Conservation (phyloP, 1,284 basidiomycete species). For the Serendipita sp. region DNA sequence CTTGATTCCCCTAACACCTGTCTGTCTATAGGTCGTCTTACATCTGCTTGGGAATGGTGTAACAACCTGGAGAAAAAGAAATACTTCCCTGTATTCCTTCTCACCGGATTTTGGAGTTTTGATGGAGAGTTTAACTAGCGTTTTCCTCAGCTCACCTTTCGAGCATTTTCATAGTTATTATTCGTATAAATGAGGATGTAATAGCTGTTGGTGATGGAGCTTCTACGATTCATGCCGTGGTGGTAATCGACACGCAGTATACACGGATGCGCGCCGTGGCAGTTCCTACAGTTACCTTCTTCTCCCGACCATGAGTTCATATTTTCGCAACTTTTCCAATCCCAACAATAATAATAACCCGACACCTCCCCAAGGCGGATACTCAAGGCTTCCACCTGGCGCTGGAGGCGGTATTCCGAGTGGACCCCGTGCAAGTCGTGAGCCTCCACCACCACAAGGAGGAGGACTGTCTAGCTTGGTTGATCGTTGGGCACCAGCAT, state of each 20-base stretch:
- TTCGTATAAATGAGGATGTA: background rate
- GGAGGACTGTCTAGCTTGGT: conserved; percentile 19
- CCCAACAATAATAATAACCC: conserved; percentile 24
- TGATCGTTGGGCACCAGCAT: conserved; percentile 2
- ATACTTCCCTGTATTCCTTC: conserved; percentile 62
- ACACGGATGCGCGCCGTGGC: background rate
- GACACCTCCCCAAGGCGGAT: conserved; percentile 28
- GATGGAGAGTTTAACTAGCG: conserved; percentile 46
- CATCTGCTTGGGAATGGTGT: conserved; percentile 81
- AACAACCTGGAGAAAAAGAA: conserved; percentile 65
- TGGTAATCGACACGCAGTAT: too few species aligned
- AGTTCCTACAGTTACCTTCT: background rate
- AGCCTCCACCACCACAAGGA: conserved; percentile 23
- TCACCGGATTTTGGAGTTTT: conserved; percentile 67
- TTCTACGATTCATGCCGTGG: too few species aligned
- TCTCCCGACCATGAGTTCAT: conserved; percentile 28
- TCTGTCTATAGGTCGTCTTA: conserved; percentile 30
- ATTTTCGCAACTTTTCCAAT: conserved; percentile 27
- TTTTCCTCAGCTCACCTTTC: background rate
- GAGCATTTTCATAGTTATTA: background rate
- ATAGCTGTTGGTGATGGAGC: background rate
- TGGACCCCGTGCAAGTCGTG: conserved; percentile 20
- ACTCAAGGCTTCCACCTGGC: conserved; percentile 34
- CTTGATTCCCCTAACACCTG: background rate
- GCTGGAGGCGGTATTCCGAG: conserved; percentile 11